phyloP scores from a whole-genome alignment of 2,329 filamentous ascomycete genomes.

The Grosmannia clavigera region DNA sequence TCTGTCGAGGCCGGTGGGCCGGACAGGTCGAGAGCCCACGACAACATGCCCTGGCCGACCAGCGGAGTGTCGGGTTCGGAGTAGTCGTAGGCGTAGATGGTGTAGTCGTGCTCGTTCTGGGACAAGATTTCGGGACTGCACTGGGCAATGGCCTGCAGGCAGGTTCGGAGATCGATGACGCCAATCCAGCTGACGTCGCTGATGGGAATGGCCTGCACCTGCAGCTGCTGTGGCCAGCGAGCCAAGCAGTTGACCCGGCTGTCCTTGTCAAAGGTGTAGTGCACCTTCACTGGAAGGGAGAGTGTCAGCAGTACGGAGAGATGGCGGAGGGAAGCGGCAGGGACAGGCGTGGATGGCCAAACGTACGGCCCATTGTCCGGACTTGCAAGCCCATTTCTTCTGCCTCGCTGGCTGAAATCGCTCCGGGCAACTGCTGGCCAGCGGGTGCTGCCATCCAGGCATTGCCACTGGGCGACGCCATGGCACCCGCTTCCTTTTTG shows the following conservation, averaged over 20 bases:
- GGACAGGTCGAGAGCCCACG: constrained; percentile 54
- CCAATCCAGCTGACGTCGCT: constrained; percentile 76
- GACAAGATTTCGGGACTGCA: constrained; percentile 75
- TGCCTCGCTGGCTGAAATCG: constrained; percentile 6
- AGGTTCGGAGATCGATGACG: constrained; percentile 74
- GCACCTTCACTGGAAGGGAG: constrained; percentile 66
- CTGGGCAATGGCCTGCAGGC: constrained; percentile 66
- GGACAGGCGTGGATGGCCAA: too few species aligned
- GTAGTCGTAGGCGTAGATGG: constrained; percentile 94
- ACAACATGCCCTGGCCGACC: constrained; percentile 91
- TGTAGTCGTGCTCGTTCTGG: constrained; percentile 69
- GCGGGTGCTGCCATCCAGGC: constrained; percentile 1
- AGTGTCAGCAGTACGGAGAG: constrained; percentile 4
- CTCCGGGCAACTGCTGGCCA: background rate
- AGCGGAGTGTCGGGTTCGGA: constrained; percentile 88
- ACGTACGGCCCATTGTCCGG: constrained; percentile 23
- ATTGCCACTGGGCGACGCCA: constrained; percentile 11
- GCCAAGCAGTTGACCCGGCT: constrained; percentile 83
- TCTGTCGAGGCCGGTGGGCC: constrained; percentile 32
- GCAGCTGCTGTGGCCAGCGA: constrained; percentile 65
- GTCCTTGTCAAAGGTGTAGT: constrained; percentile 90
- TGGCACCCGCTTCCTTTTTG: constrained; percentile 1
- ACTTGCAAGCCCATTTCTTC: constrained; percentile 19
- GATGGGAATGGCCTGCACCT: constrained; percentile 67
- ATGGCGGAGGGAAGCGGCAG: background rate